Evolutionary conservation across 352 stramenopile species (phyloP), one percentile per base, ranked within the genome.

Genomic region (Blastocystis sp.): DNA sequence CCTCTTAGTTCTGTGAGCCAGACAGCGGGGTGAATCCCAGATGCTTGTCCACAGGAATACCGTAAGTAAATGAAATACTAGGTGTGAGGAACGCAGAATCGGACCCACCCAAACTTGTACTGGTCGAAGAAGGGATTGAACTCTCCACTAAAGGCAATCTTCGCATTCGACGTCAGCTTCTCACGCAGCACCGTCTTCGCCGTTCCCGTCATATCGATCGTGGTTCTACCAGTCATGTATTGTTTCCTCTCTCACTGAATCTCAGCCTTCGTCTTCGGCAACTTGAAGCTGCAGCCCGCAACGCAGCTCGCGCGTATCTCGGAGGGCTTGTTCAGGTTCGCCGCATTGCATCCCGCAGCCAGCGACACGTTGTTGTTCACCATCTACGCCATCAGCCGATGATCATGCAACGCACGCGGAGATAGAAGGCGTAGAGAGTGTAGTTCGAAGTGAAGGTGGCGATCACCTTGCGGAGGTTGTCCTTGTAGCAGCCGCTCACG

Each of bases 81-180:
- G 24, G 21, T 0, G 4, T 70, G 21, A 66, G 1, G n/a, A 19
- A 12, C 19, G 33, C 12, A 4, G 10, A 29, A 10, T 24, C 12
- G 16, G 24, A 4, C n/a, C 33, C 45, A 85, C 74, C 74, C 74
- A 50, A 85, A 85, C 19, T 50, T 45, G 39, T 85, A 85, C 24
- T 69, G n/a, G 37, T 85, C 74, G 29, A 70, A 85, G 74, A 85
- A 67, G 19, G 74, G 74, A 50, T 85, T 85, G 51, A 85, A 69
- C 37, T 85, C 50, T 16, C 41, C 74, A 9, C 50, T 69, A 9
- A 85, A 67, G 3, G 51, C 51, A 31, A 85, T 66, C 51, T 62
- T 62, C 21, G 74, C 74, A 21, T 85, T 67, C 0, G 74, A 85
- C 10, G 74, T 67, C 12, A 85, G 55, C 26, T 85, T 62, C 61